Base-by-base conservation (phyloP, 768 basidiomycete genomes). In the Rhizopogon roseolus region DNA sequence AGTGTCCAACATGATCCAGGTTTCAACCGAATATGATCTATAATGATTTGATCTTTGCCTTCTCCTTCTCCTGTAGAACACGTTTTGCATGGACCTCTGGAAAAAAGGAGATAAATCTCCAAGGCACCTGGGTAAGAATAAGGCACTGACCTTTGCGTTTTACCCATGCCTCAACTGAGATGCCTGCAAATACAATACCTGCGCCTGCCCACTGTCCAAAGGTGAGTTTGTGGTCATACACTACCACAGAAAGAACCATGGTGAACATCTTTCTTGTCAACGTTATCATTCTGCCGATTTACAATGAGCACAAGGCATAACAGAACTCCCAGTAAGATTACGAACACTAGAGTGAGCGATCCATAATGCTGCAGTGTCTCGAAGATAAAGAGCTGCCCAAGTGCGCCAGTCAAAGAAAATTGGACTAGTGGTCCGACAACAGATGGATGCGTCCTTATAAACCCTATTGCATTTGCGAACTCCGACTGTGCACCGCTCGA, bases 341-440 rank as follows among this genome's bases (percentile, higher is more conserved):
- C 82, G 54, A 77, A 93, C 90, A 92, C 90, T 32, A 95, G 73
- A 3, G 93, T 94, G 54, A 96, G 75, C 2, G 88, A 91, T 22
- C 93, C 93, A 64, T 94, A 96, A 65, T 91, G 88, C 56, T 92
- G 88, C 57, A 93, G 72, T 0, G 95, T 97, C 75, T 96, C 95
- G 57, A 98, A 99, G 57, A 99, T 98, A 72, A 99, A 99, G 6
- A 98, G 73, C 70, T 98, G 97, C 0, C 97, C 97, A 37, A 98
- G 76, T 1, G 96, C 91, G 39, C 97, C 97, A 0, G 93, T 90
- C 10, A 94, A 67, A 14, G 92, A 87, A 66, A 93, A 99, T 60
- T 92, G 86, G 16, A 82, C 74, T 27, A 99, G 76, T 0, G 96
- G 91, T 4, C 69, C 58, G 34, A 89, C 62, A 27, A 93, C 80